Evolutionary conservation across 2,329 filamentous ascomycete genomes (phyloP).

Genomic region (Tetracladium maxilliforme): DNA sequence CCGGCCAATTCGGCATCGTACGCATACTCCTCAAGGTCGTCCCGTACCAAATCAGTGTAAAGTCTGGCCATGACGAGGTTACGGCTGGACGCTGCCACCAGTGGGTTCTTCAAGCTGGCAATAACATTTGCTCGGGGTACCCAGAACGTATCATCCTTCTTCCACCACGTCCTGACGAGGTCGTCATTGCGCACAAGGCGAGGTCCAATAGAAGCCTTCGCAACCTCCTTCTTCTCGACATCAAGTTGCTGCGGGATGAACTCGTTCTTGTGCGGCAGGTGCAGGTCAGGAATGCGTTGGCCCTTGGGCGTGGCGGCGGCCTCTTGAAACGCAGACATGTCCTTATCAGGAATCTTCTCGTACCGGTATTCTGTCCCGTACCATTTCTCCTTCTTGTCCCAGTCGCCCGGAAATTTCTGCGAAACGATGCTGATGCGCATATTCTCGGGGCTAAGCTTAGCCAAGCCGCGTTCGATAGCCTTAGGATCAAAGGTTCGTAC

Average conservation of each 20-base stretch:
- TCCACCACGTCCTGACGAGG: conserved; percentile 78
- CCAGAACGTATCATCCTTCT: conserved; percentile 98
- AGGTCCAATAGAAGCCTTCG: conserved; percentile 57
- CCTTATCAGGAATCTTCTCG: conserved; percentile 63
- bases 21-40: conserved; percentile 82
- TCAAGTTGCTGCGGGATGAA: conserved; percentile 90
- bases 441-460: conserved; percentile 71
- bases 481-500: conserved; percentile 68
- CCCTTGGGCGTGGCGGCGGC: conserved; percentile 43
- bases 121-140: conserved; percentile 86
- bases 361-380: conserved; percentile 90
- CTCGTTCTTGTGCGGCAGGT: conserved; percentile 85
- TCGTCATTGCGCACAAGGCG: conserved; percentile 76
- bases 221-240: conserved; percentile 87
- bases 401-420: conserved; percentile 68
- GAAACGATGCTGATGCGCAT: conserved; percentile 75
- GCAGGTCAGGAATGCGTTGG: conserved; percentile 53
- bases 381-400: conserved; percentile 88
- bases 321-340: conserved; percentile 54
- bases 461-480: conserved; percentile 60
- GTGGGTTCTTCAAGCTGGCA: conserved; percentile 63
- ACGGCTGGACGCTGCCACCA: conserved; percentile 66
- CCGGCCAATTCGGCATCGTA: conserved; percentile 94
- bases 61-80: conserved; percentile 66
- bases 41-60: conserved; percentile 74